Evolutionary conservation across 805 yeast genomes (phyloP).

Genomic region (Maudiozyma barnettii): DNA sequence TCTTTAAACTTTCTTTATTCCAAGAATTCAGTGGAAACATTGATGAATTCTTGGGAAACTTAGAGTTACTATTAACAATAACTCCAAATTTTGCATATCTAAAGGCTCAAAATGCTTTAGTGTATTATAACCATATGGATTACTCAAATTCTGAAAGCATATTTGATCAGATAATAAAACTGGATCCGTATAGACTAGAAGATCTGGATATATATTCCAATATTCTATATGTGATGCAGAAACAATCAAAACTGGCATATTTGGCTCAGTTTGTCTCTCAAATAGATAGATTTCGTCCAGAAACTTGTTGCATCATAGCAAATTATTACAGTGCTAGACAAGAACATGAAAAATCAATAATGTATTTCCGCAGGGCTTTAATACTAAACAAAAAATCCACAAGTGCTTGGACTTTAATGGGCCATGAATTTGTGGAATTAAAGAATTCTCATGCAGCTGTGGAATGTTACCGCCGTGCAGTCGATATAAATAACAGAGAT

Average conservation of each 20-base stretch:
- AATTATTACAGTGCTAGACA: slow-evolving; percentile 86
- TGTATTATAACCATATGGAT: slow-evolving; percentile 77
- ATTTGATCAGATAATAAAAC: slow-evolving; percentile 62
- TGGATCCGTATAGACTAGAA: slow-evolving; percentile 81
- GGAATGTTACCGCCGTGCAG: slow-evolving; percentile 87
- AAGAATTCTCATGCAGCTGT: slow-evolving; percentile 97
- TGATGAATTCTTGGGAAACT: slow-evolving; percentile 39
- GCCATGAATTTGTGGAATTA: slow-evolving; percentile 94
- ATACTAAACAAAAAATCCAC: slow-evolving; percentile 69
- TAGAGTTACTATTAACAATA: slow-evolving; percentile 39
- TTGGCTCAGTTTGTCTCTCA: slow-evolving; percentile 78
- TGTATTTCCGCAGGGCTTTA: slow-evolving; percentile 85
- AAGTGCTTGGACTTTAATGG: slow-evolving; percentile 97
- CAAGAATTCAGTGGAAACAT: slow-evolving; percentile 76
- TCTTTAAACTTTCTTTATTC: slow-evolving; percentile 56
- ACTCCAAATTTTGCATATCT: slow-evolving; percentile 72
- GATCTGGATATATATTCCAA: slow-evolving; percentile 93
- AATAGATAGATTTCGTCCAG: slow-evolving; percentile 82
- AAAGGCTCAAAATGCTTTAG: slow-evolving; percentile 71
- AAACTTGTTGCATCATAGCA: slow-evolving; percentile 89
- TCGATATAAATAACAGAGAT: slow-evolving; percentile 79
- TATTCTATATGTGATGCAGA: slow-evolving; percentile 88
- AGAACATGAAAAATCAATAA: slow-evolving; percentile 90
- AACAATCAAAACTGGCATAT: slow-evolving; percentile 70
- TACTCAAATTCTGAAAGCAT: slow-evolving; percentile 68